Conservation (phyloP, 257 asterid genomes). For the Nyctanthes arbortristis region DNA sequence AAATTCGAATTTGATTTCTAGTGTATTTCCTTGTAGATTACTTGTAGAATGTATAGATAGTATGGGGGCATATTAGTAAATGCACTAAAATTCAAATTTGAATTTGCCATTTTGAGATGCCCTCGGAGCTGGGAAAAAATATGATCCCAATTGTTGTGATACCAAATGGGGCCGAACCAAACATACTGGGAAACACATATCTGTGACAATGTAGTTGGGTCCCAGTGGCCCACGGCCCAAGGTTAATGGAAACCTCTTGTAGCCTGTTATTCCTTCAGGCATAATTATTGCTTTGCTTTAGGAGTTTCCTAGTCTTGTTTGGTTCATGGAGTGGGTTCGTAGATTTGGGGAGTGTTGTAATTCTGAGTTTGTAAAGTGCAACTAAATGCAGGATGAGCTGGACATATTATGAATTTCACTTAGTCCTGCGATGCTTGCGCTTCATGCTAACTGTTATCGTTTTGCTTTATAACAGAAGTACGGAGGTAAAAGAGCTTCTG, state of each 20-base stretch:
- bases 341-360: background rate
- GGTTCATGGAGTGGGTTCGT: background rate
- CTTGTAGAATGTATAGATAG: too few relatives aligned
- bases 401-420: background rate
- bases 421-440: background rate
- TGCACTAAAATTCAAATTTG: too few relatives aligned
- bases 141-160: too few relatives aligned
- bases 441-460: background rate
- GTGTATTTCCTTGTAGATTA: too few relatives aligned
- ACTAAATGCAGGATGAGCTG: background rate
- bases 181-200: background rate
- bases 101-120: too few relatives aligned
- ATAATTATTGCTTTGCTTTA: background rate
- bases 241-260: background rate
- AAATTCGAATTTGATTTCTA: too few relatives aligned
- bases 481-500: constrained; percentile 57
- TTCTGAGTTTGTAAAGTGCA: background rate
- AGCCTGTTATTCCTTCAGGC: background rate
- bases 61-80: too few relatives aligned
- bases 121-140: too few relatives aligned
- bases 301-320: background rate
- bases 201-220: too few relatives aligned
- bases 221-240: too few relatives aligned
- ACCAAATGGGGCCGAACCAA: too few relatives aligned
- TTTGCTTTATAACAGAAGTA: constrained; percentile 58